Conservation (phyloP, 2,329 filamentous ascomycete genomes). For the Fusarium virguliforme region DNA sequence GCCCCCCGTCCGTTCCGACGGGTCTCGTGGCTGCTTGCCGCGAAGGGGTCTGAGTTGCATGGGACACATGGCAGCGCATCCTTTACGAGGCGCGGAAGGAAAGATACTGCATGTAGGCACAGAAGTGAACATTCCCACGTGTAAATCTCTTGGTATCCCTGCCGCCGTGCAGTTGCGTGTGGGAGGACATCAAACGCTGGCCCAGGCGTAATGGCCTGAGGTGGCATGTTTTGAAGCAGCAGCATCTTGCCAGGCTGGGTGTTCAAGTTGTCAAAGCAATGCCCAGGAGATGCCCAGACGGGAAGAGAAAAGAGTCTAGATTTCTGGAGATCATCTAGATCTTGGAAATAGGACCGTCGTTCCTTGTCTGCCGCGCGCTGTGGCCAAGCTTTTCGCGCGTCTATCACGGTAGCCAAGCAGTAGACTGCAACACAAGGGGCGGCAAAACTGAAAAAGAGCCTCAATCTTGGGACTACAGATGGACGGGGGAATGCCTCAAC, state of each 20-base stretch:
- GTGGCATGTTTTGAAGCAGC: slow-evolving; percentile 5
- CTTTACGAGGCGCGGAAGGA: slow-evolving; percentile 14
- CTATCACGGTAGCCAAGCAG: neutral
- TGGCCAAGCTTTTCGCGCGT: slow-evolving; percentile 5
- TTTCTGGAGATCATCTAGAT: slow-evolving; percentile 15
- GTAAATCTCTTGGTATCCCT: slow-evolving; percentile 12
- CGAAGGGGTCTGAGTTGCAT: slow-evolving; percentile 7
- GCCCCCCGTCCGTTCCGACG: slow-evolving; percentile 33
- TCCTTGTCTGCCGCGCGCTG: slow-evolving; percentile 5
- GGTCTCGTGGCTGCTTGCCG: slow-evolving; percentile 11
- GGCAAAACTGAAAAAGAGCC: slow-evolving; percentile 23
- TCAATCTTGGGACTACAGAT: slow-evolving; percentile 16
- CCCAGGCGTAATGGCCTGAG: slow-evolving; percentile 20
- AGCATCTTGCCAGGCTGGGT: slow-evolving; percentile 26
- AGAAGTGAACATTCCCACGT: slow-evolving; percentile 19
- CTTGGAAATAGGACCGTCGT: neutral
- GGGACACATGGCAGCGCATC: slow-evolving; percentile 37
- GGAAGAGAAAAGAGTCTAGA: slow-evolving; percentile 8
- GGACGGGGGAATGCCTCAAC: slow-evolving; percentile 41
- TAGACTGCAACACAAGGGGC: neutral
- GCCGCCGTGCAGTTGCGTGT: neutral
- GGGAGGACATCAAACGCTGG: neutral
- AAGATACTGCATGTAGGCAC: slow-evolving; percentile 24
- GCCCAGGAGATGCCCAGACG: slow-evolving; percentile 6
- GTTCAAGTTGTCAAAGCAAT: slow-evolving; percentile 9